Conservation (phyloP, 2,329 filamentous ascomycete species). For the Seiridium unicorne region DNA sequence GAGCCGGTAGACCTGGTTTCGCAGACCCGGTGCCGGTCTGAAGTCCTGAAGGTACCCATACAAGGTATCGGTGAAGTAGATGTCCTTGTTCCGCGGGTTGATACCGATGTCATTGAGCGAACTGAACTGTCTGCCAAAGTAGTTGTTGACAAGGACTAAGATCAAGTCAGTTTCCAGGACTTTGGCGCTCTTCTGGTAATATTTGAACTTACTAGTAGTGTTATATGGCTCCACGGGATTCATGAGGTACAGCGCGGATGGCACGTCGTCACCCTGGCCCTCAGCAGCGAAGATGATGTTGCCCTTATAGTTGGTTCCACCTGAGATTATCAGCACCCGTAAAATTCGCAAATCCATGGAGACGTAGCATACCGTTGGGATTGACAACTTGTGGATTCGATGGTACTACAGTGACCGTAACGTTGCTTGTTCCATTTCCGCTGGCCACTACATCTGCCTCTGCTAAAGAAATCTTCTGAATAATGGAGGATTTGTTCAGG, state of each 20-base stretch:
- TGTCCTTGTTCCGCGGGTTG: conserved; percentile 50
- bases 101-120: conserved; percentile 58
- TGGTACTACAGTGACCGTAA: conserved; percentile 39
- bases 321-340: conserved; percentile 23
- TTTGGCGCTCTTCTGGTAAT: neutral
- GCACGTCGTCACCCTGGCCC: conserved; percentile 42
- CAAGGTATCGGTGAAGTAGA: conserved; percentile 65
- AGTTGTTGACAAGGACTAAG: conserved; percentile 54
- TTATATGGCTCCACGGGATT: conserved; percentile 47
- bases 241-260: conserved; percentile 40
- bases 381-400: conserved; percentile 45
- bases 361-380: conserved; percentile 40
- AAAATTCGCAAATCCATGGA: no score
- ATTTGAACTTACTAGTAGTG: conserved; percentile 36
- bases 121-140: conserved; percentile 58
- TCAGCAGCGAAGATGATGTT: conserved; percentile 49
- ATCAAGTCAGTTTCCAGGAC: neutral
- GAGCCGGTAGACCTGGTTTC: conserved; percentile 58
- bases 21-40: conserved; percentile 49
- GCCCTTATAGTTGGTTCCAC: conserved; percentile 48
- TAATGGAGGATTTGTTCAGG: conserved; percentile 47
- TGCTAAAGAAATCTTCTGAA: conserved; percentile 47
- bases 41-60: conserved; percentile 60
- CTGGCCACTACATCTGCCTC: conserved; percentile 38
- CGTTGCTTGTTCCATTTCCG: conserved; percentile 35